A percentile compares a stretch with the other conserved stretches of the same genome.
These are phyloP conservation scores for Pichia sp. DNA, from an alignment of 1,139 yeast species.

Conservation along the genomic window DNA sequence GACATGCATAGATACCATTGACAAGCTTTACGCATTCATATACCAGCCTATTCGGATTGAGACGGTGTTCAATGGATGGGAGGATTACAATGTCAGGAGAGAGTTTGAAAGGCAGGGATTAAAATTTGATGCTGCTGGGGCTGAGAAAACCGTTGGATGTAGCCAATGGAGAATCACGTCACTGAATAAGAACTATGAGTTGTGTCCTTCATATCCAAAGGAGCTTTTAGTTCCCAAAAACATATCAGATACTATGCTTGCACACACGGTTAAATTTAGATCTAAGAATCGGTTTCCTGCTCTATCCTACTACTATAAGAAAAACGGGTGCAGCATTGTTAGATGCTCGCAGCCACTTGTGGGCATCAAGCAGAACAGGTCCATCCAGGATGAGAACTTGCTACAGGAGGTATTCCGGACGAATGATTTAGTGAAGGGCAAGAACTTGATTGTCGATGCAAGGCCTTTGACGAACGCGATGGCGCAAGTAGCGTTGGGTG, in stretches of 20 bases:
- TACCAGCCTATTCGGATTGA: conserved; percentile 61
- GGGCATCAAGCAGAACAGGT: conserved; percentile 82
- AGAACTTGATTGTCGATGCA: conserved; percentile 81
- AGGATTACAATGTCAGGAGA: conserved; percentile 51
- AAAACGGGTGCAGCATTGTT: conserved; percentile 74
- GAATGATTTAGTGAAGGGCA: conserved; percentile 27
- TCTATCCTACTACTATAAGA: conserved; percentile 66
- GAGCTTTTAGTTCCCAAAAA: conserved; percentile 62
- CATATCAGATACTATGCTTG: conserved; percentile 76
- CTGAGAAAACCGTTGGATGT: conserved; percentile 14
- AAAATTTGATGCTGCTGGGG: conserved; percentile 21
- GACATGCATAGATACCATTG: conserved; percentile 53
- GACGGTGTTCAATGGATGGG: conserved; percentile 61
- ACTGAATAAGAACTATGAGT: conserved; percentile 59
- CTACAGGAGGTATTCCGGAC: conserved; percentile 66
- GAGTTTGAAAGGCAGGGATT: conserved; percentile 72
- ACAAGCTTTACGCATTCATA: conserved; percentile 64
- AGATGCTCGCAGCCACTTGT: conserved; percentile 92
- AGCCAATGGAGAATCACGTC: conserved; percentile 62
- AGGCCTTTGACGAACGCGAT: conserved; percentile 91
- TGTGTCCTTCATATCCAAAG: conserved; percentile 76
- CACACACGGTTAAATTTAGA: conserved; percentile 79
- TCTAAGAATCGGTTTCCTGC: conserved; percentile 85
- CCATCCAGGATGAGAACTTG: conserved; percentile 85
- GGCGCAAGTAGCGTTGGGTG: conserved; percentile 96